These are phyloP conservation scores for Lachnellula willkommii DNA, from an alignment of 2,329 filamentous ascomycete genomes.

Conservation along the genomic window DNA sequence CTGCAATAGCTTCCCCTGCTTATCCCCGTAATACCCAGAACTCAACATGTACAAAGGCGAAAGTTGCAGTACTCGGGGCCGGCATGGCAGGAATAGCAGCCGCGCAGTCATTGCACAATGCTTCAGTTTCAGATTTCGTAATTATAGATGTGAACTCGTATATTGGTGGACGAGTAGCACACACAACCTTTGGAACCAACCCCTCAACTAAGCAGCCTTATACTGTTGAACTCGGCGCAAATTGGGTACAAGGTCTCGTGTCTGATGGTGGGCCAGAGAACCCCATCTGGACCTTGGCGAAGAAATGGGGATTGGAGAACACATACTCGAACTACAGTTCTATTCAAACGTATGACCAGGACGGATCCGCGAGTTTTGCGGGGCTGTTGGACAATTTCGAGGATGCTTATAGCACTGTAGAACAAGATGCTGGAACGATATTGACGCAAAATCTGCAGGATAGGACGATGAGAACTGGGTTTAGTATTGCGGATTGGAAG, in stretches of 20 bases:
- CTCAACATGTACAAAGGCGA: slow-evolving; percentile 29
- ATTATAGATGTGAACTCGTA: slow-evolving; percentile 59
- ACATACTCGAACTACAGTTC: slow-evolving; percentile 53
- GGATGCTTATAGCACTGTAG: slow-evolving; percentile 39
- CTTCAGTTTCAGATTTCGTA: slow-evolving; percentile 57
- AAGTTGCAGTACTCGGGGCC: slow-evolving; percentile 46
- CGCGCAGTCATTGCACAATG: slow-evolving; percentile 57
- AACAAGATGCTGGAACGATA: slow-evolving; percentile 51
- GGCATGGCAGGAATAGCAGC: slow-evolving; percentile 60
- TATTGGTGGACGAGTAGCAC: slow-evolving; percentile 57
- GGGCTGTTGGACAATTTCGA: slow-evolving; percentile 47
- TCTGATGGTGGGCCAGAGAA: slow-evolving; percentile 44
- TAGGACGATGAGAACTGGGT: slow-evolving; percentile 51
- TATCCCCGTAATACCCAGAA: slow-evolving; percentile 1
- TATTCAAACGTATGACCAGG: slow-evolving; percentile 56
- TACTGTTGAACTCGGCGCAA: slow-evolving; percentile 60
- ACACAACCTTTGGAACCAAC: slow-evolving; percentile 38
- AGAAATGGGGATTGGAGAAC: slow-evolving; percentile 53
- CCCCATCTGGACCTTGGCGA: slow-evolving; percentile 57
- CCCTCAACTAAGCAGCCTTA: slow-evolving; percentile 38
- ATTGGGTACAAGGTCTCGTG: slow-evolving; percentile 50
- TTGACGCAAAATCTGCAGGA: slow-evolving; percentile 57
- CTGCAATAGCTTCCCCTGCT: neutral
- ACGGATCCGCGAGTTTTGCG: slow-evolving; percentile 47
- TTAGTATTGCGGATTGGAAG: slow-evolving; percentile 58